Conservation (phyloP, 1,284 basidiomycete species). For the Rhodotorula sp. region DNA sequence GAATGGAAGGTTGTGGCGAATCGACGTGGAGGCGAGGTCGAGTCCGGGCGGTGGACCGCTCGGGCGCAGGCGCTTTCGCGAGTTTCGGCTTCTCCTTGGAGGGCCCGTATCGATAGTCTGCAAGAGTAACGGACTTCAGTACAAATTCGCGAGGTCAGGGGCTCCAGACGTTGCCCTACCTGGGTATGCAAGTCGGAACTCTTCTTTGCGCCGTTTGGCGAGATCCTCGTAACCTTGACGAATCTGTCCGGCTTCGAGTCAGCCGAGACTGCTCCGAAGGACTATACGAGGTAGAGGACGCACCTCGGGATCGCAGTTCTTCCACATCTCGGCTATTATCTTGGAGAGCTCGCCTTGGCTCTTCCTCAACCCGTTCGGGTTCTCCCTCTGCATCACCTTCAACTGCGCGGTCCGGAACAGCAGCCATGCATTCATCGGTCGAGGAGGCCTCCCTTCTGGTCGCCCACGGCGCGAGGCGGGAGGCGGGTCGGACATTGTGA, state of each 20-base stretch:
- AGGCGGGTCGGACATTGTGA: not conserved
- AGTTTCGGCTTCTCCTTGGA: not conserved
- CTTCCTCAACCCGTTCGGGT: slow-evolving; percentile 11
- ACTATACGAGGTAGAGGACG: not conserved
- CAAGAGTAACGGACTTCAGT: not conserved
- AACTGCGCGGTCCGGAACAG: slow-evolving; percentile 24
- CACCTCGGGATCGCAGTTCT: slow-evolving; percentile 5
- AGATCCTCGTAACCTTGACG: slow-evolving; percentile 12
- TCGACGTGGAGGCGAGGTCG: not conserved
- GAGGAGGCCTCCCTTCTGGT: slow-evolving; percentile 10
- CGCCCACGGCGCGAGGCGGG: not conserved
- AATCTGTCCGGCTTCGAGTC: not conserved
- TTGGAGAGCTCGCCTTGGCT: slow-evolving; percentile 25
- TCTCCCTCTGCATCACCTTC: slow-evolving; percentile 12
- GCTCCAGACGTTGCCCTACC: not conserved
- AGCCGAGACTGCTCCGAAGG: not conserved
- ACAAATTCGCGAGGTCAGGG: not conserved
- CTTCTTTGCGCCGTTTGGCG: slow-evolving; percentile 11
- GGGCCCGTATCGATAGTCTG: slow-evolving; percentile 8
- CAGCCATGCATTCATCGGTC: slow-evolving; percentile 29
- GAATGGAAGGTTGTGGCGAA: not conserved
- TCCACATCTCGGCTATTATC: slow-evolving; percentile 27
- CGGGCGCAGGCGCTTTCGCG: not conserved
- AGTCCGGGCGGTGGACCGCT: not conserved
- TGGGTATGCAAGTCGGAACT: slow-evolving; percentile 14